A percentile compares a stretch with the other conserved stretches of the same genome.
Conservation (phyloP, 176 grass and related monocot genomes). For the Bothriochloa decipiens region DNA sequence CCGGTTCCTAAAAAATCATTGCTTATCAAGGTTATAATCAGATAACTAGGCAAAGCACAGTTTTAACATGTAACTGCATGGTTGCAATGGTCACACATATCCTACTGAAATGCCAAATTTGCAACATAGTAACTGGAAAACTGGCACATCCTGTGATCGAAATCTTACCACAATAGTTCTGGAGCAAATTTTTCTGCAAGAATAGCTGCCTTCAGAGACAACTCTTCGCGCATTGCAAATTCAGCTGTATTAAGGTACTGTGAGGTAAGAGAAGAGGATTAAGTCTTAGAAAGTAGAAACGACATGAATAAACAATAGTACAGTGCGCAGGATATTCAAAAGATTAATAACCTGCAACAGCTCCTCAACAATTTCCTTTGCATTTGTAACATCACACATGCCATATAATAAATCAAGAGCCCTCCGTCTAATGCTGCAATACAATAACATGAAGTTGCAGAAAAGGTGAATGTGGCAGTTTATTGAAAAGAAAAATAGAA, state of each 20-base stretch:
- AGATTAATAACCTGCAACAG: conserved; percentile 82
- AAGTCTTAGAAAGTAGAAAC: conserved; percentile 43
- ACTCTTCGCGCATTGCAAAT: conserved; percentile 96
- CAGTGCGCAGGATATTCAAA: neutral
- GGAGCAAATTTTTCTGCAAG: conserved; percentile 98
- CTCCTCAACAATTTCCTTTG: conserved; percentile 98
- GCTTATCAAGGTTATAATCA: neutral
- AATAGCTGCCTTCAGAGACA: conserved; percentile 96
- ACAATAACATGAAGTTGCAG: conserved; percentile 24
- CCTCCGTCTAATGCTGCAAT: conserved; percentile 93
- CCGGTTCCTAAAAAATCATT: neutral
- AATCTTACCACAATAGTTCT: conserved; percentile 90
- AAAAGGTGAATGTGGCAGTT: neutral
- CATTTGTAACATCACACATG: conserved; percentile 99
- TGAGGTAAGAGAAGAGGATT: conserved; percentile 32
- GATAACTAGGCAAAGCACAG: neutral
- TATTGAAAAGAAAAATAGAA: neutral
- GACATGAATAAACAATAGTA: conserved; percentile 9
- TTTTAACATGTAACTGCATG: neutral
- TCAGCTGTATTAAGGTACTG: conserved; percentile 99
- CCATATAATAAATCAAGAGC: conserved; percentile 99
- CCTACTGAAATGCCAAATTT: neutral
- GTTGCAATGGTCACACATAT: neutral
- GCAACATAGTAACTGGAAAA: conserved; percentile 7
- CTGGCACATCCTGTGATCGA: too few species aligned